Conservation (phyloP, 768 basidiomycete species). For the Sarcomyxa edulis region DNA sequence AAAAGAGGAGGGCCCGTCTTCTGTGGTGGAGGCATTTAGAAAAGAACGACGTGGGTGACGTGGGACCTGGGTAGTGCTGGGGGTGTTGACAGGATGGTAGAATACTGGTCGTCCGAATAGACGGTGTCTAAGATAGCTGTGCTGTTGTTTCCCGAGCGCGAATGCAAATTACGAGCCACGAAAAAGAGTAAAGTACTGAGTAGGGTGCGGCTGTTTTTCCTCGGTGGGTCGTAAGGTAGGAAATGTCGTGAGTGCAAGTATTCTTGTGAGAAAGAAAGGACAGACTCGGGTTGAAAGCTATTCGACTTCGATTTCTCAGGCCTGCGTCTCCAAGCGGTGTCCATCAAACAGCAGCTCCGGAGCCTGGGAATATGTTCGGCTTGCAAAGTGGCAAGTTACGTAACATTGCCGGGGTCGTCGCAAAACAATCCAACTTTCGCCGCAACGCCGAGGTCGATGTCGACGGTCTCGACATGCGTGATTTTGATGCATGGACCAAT, state of each 20-base stretch:
- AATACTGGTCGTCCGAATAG: not conserved
- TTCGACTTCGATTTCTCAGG: slow-evolving; percentile 11
- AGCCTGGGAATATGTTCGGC: no score
- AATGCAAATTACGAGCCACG: no score
- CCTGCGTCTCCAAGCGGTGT: slow-evolving; percentile 8
- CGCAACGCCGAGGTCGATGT: no score
- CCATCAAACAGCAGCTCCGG: no score
- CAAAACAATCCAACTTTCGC: no score
- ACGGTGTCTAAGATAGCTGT: not conserved
- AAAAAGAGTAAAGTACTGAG: not conserved
- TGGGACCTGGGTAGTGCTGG: no score
- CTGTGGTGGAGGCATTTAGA: slow-evolving; percentile 35
- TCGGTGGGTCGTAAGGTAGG: slow-evolving; percentile 1
- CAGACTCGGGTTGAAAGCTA: not conserved
- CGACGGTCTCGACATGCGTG: no score
- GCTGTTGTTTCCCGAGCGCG: no score
- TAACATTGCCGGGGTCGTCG: no score
- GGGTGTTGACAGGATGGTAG: not conserved
- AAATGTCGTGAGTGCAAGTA: no score
- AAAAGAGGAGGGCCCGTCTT: slow-evolving; percentile 54
- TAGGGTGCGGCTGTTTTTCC: slow-evolving; percentile 2
- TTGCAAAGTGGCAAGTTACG: no score
- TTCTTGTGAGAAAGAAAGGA: not conserved
- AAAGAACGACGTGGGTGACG: not conserved
- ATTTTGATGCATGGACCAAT: no score